Percentiles rank a stretch among this genome's conserved stretches.
phyloP scores from a whole-genome alignment of 2,329 filamentous ascomycete genomes.

The Parasarocladium wereldwijsianum region DNA sequence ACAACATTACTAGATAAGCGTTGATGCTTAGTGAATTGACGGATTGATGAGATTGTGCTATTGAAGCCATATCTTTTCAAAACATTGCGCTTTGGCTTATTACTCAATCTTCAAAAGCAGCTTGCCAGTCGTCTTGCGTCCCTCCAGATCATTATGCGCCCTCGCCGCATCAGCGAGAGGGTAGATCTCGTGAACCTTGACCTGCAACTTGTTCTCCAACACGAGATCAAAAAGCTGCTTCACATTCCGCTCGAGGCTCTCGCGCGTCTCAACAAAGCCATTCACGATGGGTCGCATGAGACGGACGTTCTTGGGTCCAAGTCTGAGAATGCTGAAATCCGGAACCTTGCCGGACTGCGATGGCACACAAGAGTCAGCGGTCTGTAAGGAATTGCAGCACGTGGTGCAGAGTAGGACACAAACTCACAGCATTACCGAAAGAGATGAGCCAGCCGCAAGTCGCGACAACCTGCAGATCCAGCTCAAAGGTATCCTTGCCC shows the following conservation, averaged over 20 bases:
- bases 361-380: conserved; percentile 6
- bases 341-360: conserved; percentile 52
- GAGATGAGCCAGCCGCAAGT: conserved; percentile 64
- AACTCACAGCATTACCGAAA: conserved; percentile 64
- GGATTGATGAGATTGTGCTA: too few species aligned
- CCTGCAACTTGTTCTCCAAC: conserved; percentile 51
- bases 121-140: conserved; percentile 74
- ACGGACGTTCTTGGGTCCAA: conserved; percentile 63
- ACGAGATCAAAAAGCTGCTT: conserved; percentile 63
- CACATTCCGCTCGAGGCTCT: conserved; percentile 57
- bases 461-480: conserved; percentile 57
- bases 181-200: conserved; percentile 65
- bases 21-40: too few species aligned
- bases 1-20: too few species aligned
- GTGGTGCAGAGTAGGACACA: not conserved
- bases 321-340: conserved; percentile 40
- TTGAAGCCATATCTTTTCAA: not conserved
- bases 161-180: conserved; percentile 55
- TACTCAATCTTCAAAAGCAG: conserved; percentile 41
- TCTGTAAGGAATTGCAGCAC: not conserved
- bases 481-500: conserved; percentile 72
- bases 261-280: conserved; percentile 52
- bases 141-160: conserved; percentile 67
- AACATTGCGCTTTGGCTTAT: conserved; percentile 1
- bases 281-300: conserved; percentile 62